Conservation (phyloP, 208 protist species). For the Leptomonas seymouri region DNA sequence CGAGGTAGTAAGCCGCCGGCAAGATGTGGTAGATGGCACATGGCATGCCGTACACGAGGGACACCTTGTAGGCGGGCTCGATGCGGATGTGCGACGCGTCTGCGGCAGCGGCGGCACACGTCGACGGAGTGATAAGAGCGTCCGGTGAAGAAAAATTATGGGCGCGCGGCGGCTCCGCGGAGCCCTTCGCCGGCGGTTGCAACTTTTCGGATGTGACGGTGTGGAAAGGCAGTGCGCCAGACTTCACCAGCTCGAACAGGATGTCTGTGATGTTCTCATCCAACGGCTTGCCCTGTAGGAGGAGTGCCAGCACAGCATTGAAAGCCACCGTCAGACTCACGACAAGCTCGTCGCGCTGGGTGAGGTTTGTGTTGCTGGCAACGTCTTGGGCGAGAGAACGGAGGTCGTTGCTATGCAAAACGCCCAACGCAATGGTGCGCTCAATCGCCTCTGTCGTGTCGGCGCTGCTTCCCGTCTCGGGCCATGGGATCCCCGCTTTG, state of each 20-base stretch:
- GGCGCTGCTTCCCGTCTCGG: slow-evolving; percentile 23
- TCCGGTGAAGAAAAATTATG: slow-evolving; percentile 39
- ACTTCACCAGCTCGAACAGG: slow-evolving; percentile 33
- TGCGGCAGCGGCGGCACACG: slow-evolving; percentile 33
- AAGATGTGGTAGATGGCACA: slow-evolving; percentile 45
- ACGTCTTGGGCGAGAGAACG: slow-evolving; percentile 26
- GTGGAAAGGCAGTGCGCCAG: slow-evolving; percentile 36
- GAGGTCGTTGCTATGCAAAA: slow-evolving; percentile 27
- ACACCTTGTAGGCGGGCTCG: slow-evolving; percentile 37
- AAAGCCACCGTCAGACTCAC: slow-evolving; percentile 40
- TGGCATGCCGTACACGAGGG: slow-evolving; percentile 39
- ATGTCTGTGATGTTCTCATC: slow-evolving; percentile 33
- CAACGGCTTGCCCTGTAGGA: slow-evolving; percentile 27
- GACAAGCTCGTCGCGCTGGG: slow-evolving; percentile 41
- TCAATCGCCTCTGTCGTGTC: slow-evolving; percentile 45
- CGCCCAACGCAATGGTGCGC: slow-evolving; percentile 31
- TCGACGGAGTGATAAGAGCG: slow-evolving; percentile 37
- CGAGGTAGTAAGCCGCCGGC: slow-evolving; percentile 41
- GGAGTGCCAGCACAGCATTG: slow-evolving; percentile 39
- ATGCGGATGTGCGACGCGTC: slow-evolving; percentile 30
- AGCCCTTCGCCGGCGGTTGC: slow-evolving; percentile 23
- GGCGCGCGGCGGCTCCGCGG: slow-evolving; percentile 31
- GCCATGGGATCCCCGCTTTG: slow-evolving; percentile 26
- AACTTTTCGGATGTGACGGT: slow-evolving; percentile 27
- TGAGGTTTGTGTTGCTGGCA: slow-evolving; percentile 32